Evolutionary conservation across 768 basidiomycete genomes (phyloP).

Genomic region (Suillus paluster): DNA sequence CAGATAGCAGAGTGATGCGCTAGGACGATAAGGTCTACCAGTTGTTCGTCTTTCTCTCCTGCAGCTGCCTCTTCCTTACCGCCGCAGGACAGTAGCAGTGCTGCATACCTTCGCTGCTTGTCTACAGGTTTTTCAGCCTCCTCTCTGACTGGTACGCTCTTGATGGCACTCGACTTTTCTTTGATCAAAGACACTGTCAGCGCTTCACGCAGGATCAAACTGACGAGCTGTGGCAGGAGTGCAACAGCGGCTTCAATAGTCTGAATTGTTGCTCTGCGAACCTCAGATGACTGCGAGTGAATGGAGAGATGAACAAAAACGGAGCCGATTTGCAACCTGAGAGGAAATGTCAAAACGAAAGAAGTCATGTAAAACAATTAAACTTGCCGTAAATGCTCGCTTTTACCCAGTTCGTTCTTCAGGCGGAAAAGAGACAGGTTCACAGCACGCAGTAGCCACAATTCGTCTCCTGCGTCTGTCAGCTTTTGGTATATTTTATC

Average conservation of each 20-base stretch:
- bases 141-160: slow-evolving; percentile 25
- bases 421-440: slow-evolving; percentile 54
- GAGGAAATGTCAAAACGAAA: slow-evolving; percentile 5
- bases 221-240: slow-evolving; percentile 51
- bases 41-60: slow-evolving; percentile 45
- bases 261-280: slow-evolving; percentile 51
- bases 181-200: slow-evolving; percentile 51
- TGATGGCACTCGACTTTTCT: slow-evolving; percentile 31
- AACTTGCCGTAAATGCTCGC: slow-evolving; percentile 55
- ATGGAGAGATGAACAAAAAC: slow-evolving; percentile 72
- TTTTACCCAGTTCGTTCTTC: slow-evolving; percentile 53
- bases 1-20: slow-evolving; percentile 74
- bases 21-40: slow-evolving; percentile 64
- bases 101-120: slow-evolving; percentile 56
- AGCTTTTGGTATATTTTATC: slow-evolving; percentile 87
- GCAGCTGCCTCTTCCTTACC: slow-evolving; percentile 43
- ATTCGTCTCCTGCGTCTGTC: slow-evolving; percentile 61
- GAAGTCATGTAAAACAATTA: slow-evolving; percentile 1
- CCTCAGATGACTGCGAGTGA: slow-evolving; percentile 56
- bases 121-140: slow-evolving; percentile 49
- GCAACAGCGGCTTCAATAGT: slow-evolving; percentile 46
- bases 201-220: slow-evolving; percentile 62
- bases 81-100: slow-evolving; percentile 53
- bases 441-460: slow-evolving; percentile 75
- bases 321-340: slow-evolving; percentile 64